Conservation (phyloP, 306 rosid genomes). For the Malus sieversii region DNA sequence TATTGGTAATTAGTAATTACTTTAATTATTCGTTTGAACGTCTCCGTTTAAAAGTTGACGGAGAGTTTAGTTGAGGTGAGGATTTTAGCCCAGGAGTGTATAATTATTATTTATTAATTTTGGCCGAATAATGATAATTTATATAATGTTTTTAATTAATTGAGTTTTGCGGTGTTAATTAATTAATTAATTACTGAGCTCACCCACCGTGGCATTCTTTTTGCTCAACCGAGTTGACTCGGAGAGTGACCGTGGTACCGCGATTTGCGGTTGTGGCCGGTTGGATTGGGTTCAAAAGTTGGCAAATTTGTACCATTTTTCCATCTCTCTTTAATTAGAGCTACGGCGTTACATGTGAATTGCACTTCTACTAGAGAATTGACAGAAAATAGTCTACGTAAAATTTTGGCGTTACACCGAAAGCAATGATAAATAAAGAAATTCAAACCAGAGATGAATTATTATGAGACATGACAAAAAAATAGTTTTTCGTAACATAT, state of each 20-base stretch:
- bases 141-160: neutral
- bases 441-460: too few species aligned
- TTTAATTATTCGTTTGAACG: neutral
- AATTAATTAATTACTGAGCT: neutral
- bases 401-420: too few species aligned
- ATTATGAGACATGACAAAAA: neutral
- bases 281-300: neutral
- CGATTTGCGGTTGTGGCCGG: neutral
- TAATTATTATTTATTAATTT: neutral
- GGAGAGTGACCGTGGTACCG: neutral
- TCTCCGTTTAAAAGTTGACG: conserved; percentile 9
- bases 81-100: neutral
- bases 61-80: neutral
- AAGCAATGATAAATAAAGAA: too few species aligned
- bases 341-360: too few species aligned
- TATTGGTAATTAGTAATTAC: neutral
- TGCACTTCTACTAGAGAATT: neutral
- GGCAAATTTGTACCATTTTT: neutral
- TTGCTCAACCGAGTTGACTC: neutral
- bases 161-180: neutral
- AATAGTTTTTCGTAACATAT: neutral
- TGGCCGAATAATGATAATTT: neutral
- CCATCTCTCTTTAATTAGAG: neutral
- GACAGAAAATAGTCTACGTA: neutral
- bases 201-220: neutral